phyloP scores from a whole-genome alignment of 768 basidiomycete species.

The Lentinula lateritia region DNA sequence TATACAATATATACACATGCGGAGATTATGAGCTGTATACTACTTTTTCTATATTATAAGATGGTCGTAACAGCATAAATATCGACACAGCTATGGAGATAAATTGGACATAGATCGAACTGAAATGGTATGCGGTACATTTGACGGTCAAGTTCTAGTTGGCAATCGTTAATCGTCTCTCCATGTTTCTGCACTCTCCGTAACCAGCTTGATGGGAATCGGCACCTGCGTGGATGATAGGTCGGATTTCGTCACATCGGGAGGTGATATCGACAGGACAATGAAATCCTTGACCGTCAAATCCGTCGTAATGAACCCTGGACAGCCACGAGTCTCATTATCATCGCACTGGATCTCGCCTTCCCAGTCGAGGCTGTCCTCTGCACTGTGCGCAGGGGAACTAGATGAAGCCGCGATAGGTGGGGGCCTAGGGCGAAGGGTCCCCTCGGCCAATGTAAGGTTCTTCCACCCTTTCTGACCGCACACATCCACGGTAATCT shows the following conservation, averaged over 20 bases:
- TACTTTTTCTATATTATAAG: neutral
- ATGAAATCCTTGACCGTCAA: conserved; percentile 26
- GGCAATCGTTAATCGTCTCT: neutral
- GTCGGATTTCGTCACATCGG: neutral
- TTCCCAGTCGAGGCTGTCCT: conserved; percentile 55
- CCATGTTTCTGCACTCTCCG: neutral
- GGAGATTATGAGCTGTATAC: neutral
- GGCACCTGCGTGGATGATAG: neutral
- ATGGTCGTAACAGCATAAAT: neutral
- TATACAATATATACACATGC: neutral
- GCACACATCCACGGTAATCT: conserved; percentile 32
- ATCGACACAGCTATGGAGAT: neutral
- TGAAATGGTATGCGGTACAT: too few species aligned
- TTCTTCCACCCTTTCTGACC: conserved; percentile 33
- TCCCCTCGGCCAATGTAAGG: conserved; percentile 41
- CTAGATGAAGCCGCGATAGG: conserved; percentile 18
- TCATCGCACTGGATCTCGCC: conserved; percentile 39
- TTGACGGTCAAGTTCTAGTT: too few species aligned
- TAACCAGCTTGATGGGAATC: neutral
- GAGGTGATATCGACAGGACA: neutral
- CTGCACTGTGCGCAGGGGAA: conserved; percentile 14
- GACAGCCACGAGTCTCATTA: conserved; percentile 27
- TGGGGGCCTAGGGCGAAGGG: conserved; percentile 40
- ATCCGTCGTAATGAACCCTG: conserved; percentile 41
- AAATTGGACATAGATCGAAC: neutral